Evolutionary conservation across 169 alveolate genomes (phyloP).

Genomic region (Plasmodium gallinaceum): DNA sequence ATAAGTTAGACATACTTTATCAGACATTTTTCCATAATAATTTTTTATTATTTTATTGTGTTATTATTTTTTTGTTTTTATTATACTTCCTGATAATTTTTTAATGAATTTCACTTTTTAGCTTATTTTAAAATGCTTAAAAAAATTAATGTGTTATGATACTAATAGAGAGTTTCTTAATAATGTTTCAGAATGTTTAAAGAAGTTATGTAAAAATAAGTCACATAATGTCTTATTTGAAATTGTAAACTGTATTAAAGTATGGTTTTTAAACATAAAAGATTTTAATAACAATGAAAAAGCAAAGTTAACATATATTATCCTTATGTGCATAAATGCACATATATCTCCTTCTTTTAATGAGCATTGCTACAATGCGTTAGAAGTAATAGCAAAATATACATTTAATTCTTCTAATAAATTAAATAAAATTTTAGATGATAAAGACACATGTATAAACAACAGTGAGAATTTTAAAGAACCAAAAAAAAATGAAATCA

Average conservation of each 20-base stretch:
- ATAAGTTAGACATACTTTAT: not conserved
- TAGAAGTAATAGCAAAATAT: constrained; percentile 8
- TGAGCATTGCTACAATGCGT: constrained; percentile 33
- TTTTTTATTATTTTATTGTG: not conserved
- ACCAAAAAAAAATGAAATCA: not conserved
- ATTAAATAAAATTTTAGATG: not conserved
- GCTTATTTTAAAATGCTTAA: constrained; percentile 46
- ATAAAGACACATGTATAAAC: not conserved
- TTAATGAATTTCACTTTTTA: not conserved
- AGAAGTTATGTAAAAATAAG: constrained; percentile 33
- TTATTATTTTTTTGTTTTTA: constrained; percentile 22
- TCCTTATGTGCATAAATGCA: constrained; percentile 37
- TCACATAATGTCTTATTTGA: constrained; percentile 17
- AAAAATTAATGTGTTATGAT: constrained; percentile 15
- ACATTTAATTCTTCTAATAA: not conserved
- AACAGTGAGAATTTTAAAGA: not conserved
- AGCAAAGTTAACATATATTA: constrained; percentile 55
- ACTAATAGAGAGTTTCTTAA: constrained; percentile 34
- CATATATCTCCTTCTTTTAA: constrained; percentile 22
- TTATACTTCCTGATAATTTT: not conserved
- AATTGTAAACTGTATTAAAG: constrained; percentile 44
- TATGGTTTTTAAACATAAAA: constrained; percentile 61
- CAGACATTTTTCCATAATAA: not conserved
- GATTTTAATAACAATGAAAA: constrained; percentile 44
- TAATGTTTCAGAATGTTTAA: constrained; percentile 32